Percentiles rank a stretch among this genome's conserved stretches.
These are phyloP conservation scores for Fraxinus quadrangulata DNA, from an alignment of 257 asterid species.

Conservation along the genomic window DNA sequence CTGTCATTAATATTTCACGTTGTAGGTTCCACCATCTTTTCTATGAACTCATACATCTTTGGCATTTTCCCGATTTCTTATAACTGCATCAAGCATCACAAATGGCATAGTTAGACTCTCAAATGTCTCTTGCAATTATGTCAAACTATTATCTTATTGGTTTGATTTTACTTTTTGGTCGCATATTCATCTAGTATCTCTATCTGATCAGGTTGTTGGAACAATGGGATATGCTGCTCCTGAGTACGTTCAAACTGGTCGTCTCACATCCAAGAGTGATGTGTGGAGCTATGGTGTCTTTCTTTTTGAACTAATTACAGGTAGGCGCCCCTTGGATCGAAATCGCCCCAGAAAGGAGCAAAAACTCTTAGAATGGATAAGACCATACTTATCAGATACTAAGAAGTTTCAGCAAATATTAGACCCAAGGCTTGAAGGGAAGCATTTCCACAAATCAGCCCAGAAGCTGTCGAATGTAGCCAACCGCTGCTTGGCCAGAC, in stretches of 20 bases:
- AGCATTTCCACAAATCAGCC: slow-evolving; percentile 57
- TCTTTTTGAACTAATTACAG: slow-evolving; percentile 88
- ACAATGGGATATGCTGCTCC: slow-evolving; percentile 98
- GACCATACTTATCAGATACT: slow-evolving; percentile 74
- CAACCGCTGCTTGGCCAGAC: slow-evolving; percentile 79
- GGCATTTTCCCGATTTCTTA: neutral
- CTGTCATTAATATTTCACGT: neutral
- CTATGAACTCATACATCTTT: neutral
- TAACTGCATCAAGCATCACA: neutral
- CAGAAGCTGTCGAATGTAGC: slow-evolving; percentile 85
- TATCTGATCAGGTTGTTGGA: slow-evolving; percentile 72
- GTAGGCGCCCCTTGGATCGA: slow-evolving; percentile 84
- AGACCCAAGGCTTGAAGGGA: slow-evolving; percentile 81
- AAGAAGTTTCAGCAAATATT: slow-evolving; percentile 73
- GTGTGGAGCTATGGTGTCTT: slow-evolving; percentile 97
- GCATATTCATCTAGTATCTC: slow-evolving; percentile 2
- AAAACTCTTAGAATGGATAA: slow-evolving; percentile 82
- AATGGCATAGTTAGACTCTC: neutral
- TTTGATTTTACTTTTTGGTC: neutral
- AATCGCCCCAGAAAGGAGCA: slow-evolving; percentile 85
- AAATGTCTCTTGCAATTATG: neutral
- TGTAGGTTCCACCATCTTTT: neutral
- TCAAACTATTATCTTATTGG: neutral
- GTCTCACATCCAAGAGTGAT: slow-evolving; percentile 83
- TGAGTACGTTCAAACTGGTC: slow-evolving; percentile 89